These are phyloP conservation scores for Neocallimastix lanati DNA, from an alignment of 192 early-diverging fungal species.

Conservation along the genomic window DNA sequence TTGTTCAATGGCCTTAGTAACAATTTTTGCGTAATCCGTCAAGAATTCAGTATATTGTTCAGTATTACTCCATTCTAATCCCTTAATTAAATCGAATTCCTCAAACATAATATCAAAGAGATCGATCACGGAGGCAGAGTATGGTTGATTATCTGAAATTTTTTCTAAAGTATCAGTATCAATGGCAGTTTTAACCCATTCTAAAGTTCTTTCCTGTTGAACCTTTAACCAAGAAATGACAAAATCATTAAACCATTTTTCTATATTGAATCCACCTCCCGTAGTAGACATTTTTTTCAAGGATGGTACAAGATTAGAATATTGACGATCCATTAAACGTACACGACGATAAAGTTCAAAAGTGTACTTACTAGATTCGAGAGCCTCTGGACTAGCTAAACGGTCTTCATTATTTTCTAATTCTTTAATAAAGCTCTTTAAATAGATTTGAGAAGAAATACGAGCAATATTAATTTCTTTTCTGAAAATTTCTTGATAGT, in stretches of 20 bases:
- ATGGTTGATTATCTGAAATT: slow-evolving; percentile 7
- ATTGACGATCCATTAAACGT: slow-evolving; percentile 19
- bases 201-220: slow-evolving; percentile 39
- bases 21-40: slow-evolving; percentile 8
- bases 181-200: slow-evolving; percentile 51
- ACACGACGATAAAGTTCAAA: slow-evolving; percentile 22
- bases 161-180: slow-evolving; percentile 36
- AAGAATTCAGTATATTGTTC: slow-evolving; percentile 39
- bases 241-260: slow-evolving; percentile 48
- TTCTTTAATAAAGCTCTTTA: slow-evolving; percentile 20
- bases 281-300: slow-evolving; percentile 10
- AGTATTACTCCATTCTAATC: slow-evolving; percentile 42
- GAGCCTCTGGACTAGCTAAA: slow-evolving; percentile 15
- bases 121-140: slow-evolving; percentile 62
- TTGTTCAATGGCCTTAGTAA: slow-evolving; percentile 31
- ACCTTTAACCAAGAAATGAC: slow-evolving; percentile 43
- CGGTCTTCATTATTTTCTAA: slow-evolving; percentile 17
- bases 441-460: slow-evolving; percentile 20
- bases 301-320: slow-evolving; percentile 18
- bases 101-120: slow-evolving; percentile 59
- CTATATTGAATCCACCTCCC: slow-evolving; percentile 39
- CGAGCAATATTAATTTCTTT: slow-evolving; percentile 24
- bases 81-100: slow-evolving; percentile 46
- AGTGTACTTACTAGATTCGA: slow-evolving; percentile 16
- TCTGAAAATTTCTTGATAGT: slow-evolving; percentile 13